Conservation (phyloP, 202 grass and related monocot genomes). For the Alloteropsis angusta region DNA sequence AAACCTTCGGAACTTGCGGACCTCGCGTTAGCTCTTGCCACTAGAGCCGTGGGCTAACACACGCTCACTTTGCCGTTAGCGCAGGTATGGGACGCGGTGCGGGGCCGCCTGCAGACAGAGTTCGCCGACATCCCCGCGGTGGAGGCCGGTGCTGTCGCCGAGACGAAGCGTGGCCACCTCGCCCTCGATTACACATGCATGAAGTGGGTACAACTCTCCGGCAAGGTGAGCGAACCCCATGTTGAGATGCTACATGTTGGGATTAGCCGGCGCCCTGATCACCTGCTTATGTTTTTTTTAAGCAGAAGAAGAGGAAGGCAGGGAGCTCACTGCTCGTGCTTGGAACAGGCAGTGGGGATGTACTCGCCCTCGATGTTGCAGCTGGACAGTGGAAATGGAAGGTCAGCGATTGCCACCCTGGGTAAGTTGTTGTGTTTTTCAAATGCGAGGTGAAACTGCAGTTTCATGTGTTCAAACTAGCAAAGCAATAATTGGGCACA, state of each 20-base stretch:
- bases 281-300: slow-evolving; percentile 15
- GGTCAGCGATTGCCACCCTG: slow-evolving; percentile 71
- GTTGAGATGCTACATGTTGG: neutral
- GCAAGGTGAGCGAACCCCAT: slow-evolving; percentile 42
- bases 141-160: slow-evolving; percentile 29
- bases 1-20: neutral
- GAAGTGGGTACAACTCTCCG: slow-evolving; percentile 83
- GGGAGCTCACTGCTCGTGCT: slow-evolving; percentile 75
- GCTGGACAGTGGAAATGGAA: slow-evolving; percentile 84
- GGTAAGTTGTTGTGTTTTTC: slow-evolving; percentile 39
- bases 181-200: slow-evolving; percentile 95
- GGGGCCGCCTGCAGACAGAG: slow-evolving; percentile 69
- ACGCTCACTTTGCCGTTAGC: neutral
- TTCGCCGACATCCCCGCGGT: slow-evolving; percentile 61
- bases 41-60: neutral
- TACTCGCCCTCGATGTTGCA: slow-evolving; percentile 70
- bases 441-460: neutral
- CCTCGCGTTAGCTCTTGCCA: neutral
- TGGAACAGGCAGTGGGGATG: slow-evolving; percentile 88
- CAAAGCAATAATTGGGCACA: neutral
- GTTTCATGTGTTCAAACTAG: slow-evolving; percentile 4
- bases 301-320: slow-evolving; percentile 71
- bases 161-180: slow-evolving; percentile 72
- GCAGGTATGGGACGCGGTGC: slow-evolving; percentile 90
- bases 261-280: neutral